Evolutionary conservation across 192 early-diverging fungal species (phyloP), one percentile per base, ranked within the genome.

Genomic region (Coemansia sp.): DNA sequence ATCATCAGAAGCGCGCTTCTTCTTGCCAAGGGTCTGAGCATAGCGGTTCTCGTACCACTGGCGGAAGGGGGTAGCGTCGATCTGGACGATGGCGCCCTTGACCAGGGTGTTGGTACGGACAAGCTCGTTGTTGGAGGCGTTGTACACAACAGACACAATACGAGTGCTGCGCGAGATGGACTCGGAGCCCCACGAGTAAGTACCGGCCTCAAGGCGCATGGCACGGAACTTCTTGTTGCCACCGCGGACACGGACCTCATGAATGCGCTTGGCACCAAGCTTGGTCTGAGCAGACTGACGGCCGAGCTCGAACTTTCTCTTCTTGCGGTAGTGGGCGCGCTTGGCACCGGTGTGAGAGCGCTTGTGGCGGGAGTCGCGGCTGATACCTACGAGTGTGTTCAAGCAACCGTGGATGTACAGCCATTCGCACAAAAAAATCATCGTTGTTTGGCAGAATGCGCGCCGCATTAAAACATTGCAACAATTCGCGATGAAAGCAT

Each of bases 271-370:
- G 76, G 86, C 83, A 64, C 96, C 97, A 65, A 99, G 89, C 88
- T 93, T 95, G 87, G 97, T 99, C 90, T 91, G 92, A 77, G 95
- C 96, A 72, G 94, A 79, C 89, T 98, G 97, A 84, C 97, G 94
- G 84, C 96, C 97, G 75, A 97, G 88, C 87, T 99, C 97, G 89
- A 99, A 99, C 92, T 99, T 99, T 91, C 97, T 94, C 94, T 99
- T 99, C 94, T 99, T 99, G 89, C 97, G 92, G 92, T 95, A 96
- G 80, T 96, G 94, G 77, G 94, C 94, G 83, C 97, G 91, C 89
- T 96, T 96, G 88, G 96, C 97, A 87, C 97, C 95, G 50, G 97
- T 95, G 85, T 90, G 90, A 68, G 87, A 87, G 77, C 96, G 93
- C 91, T 99, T 99, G 89, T 99, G 97, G 85, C 97, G 95, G 82